Evolutionary conservation across 257 asterid species (phyloP).

Genomic region (Gentiana straminea): DNA sequence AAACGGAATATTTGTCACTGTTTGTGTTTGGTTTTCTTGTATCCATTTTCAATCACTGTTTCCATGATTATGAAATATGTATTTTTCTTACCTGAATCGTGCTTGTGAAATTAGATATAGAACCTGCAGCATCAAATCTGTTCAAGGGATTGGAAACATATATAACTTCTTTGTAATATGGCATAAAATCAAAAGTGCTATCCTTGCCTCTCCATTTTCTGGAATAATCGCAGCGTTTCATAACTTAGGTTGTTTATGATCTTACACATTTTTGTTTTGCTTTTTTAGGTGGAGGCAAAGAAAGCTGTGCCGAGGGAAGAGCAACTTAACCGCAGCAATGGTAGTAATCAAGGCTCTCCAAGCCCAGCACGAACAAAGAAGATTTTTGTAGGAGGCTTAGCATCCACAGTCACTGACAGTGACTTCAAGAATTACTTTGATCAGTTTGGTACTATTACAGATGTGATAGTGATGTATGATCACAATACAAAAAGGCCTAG

Average conservation of each 20-base stretch:
- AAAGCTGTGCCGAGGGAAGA: conserved; percentile 91
- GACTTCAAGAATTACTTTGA: conserved; percentile 82
- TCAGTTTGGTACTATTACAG: conserved; percentile 67
- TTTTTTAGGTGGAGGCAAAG: conserved; percentile 80
- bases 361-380: conserved; percentile 67
- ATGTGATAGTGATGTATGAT: conserved; percentile 91
- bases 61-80: too few relatives aligned
- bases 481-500: conserved; percentile 92
- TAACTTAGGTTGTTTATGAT: not conserved
- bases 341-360: conserved; percentile 60
- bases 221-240: not conserved
- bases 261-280: not conserved
- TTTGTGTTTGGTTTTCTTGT: too few relatives aligned
- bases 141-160: too few relatives aligned
- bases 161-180: too few relatives aligned
- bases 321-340: conserved; percentile 30
- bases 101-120: too few relatives aligned
- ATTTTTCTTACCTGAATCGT: too few relatives aligned
- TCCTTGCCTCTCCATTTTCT: not conserved
- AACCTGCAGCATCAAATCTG: too few relatives aligned
- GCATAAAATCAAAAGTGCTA: not conserved
- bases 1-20: too few relatives aligned
- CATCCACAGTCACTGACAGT: conserved; percentile 69
- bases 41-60: too few relatives aligned
- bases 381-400: conserved; percentile 84